These are phyloP conservation scores for Adiantum capillusveneris DNA, from an alignment of 75 land plant species.

Conservation along the genomic window DNA sequence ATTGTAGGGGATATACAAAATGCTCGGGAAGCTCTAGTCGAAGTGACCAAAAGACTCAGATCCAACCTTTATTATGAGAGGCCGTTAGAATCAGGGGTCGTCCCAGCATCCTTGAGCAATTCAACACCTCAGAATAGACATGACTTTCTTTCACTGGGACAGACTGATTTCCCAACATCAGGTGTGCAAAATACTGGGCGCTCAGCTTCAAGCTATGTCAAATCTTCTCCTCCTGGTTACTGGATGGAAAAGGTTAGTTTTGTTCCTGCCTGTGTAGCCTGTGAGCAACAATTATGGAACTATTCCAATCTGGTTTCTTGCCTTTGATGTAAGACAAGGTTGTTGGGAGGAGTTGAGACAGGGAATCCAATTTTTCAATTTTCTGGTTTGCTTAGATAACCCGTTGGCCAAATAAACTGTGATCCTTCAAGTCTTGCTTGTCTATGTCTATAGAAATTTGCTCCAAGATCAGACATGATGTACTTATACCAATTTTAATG, in stretches of 20 bases:
- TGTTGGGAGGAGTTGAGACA: no score
- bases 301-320: background rate
- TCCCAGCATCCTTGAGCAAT: constrained; percentile 1
- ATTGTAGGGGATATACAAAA: constrained; percentile 76
- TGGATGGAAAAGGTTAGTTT: constrained; percentile 5
- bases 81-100: constrained; percentile 15
- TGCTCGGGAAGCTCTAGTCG: constrained; percentile 67
- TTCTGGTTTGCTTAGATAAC: no score
- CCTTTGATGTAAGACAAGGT: no score
- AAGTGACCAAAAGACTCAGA: constrained; percentile 57
- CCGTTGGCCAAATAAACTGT: no score
- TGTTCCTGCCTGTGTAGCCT: background rate
- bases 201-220: constrained; percentile 2
- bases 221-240: background rate
- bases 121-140: background rate
- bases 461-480: no score
- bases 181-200: constrained; percentile 6
- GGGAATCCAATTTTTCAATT: no score
- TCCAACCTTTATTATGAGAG: constrained; percentile 46
- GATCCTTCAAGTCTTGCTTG: no score
- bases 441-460: no score
- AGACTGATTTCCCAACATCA: constrained; percentile 7
- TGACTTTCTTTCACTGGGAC: constrained; percentile 18
- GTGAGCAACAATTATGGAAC: background rate
- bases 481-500: no score